Conservation (phyloP, 169 alveolate genomes). For the Cryptosporidium muris region DNA sequence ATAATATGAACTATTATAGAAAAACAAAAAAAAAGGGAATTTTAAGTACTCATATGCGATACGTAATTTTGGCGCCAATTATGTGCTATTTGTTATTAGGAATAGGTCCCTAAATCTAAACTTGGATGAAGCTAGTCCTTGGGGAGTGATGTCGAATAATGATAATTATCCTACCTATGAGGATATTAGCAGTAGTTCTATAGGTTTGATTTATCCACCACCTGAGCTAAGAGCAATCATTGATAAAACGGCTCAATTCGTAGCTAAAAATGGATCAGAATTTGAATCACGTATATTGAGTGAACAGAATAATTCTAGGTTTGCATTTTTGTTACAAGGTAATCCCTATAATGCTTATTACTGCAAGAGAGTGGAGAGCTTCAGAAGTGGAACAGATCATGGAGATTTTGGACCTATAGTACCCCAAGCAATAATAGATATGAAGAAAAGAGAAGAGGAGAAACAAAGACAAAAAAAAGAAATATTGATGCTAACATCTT, state of each 20-base stretch:
- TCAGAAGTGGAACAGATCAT: constrained; percentile 75
- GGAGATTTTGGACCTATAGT: constrained; percentile 76
- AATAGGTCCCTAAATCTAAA: too few relatives aligned
- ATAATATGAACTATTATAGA: too few relatives aligned
- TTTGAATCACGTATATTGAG: constrained; percentile 84
- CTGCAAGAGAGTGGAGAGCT: constrained; percentile 82
- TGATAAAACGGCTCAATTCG: constrained; percentile 91
- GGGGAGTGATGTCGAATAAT: too few relatives aligned
- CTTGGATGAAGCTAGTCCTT: too few relatives aligned
- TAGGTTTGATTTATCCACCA: constrained; percentile 86
- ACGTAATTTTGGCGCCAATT: too few relatives aligned
- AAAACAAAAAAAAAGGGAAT: too few relatives aligned
- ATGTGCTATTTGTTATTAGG: too few relatives aligned
- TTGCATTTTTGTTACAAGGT: constrained; percentile 81
- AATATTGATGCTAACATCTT: constrained; percentile 50
- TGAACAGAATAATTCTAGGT: constrained; percentile 78
- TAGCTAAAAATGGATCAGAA: constrained; percentile 89
- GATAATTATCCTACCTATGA: too few relatives aligned
- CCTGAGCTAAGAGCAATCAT: constrained; percentile 83
- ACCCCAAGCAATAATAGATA: constrained; percentile 77
- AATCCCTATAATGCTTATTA: constrained; percentile 87
- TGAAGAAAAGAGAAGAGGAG: constrained; percentile 74
- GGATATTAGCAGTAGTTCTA: background rate
- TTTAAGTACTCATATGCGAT: too few relatives aligned
- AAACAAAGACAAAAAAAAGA: constrained; percentile 70